Evolutionary conservation across 2,329 filamentous ascomycete species (phyloP), one percentile per base, ranked within the genome.

Genomic region (Fonsecaea erecta): DNA sequence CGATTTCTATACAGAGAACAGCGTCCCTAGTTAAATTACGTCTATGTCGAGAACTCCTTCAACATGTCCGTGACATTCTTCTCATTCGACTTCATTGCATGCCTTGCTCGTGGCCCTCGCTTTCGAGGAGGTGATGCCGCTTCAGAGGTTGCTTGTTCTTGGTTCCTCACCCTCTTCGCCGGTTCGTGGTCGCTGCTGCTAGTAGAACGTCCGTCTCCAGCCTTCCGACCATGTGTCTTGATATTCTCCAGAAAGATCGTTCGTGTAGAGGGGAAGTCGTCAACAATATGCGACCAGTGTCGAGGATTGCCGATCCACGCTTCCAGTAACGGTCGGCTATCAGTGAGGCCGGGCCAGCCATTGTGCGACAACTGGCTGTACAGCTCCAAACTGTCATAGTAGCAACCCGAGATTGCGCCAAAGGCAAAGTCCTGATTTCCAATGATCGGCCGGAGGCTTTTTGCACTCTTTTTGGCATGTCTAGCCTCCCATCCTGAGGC

Each of bases 401-500:
- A 70, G n/a, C 65, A 61, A 28, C 71, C 68, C 4, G 69, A 69
- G 16, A 70, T 46, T 6, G 65, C 65, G 12, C 66, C 70, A n/a
- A 51, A 51, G 21, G 60, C 55, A 53, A 69, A 71, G 11, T 63
- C 35, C 16, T 52, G 37, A 46, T 67, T 62, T 72, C 76, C 76
- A 70, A 75, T 74, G 69, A 76, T 72, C 55, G 76, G 75, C 53
- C 76, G 63, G 35, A 73, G 52, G 52, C 64, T 68, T 56, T 71
- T 73, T 12, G 66, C 70, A 64, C 71, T 71, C 58, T 58, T 62
- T 52, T 73, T 73, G 1, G 70, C 67, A 34, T 65, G 68, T 62
- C 63, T 58, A 4, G 70, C 64, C 52, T 71, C 68, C 77, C 77
- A 78, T 8, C 76, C 76, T 57, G 73, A 65, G 11, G 65, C 55